A percentile compares a stretch with the other conserved stretches of the same genome.
Evolutionary conservation across 768 basidiomycete species (phyloP).

Genomic region (Mycena rosella): DNA sequence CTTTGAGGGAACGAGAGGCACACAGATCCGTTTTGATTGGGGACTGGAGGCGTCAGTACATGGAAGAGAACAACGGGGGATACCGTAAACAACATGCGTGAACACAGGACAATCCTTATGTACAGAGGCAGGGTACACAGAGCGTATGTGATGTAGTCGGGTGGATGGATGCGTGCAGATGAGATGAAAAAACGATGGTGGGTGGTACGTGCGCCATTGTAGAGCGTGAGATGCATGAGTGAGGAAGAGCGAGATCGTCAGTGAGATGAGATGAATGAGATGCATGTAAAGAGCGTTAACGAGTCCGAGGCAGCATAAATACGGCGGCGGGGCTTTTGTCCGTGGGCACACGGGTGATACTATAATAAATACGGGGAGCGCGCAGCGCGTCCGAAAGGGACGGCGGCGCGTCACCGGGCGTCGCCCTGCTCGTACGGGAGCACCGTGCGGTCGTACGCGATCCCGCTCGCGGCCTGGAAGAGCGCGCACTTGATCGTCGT

Average conservation of each 20-base stretch:
- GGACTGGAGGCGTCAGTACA: slow-evolving; percentile 17
- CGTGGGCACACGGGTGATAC: too few relatives aligned
- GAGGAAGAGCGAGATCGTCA: slow-evolving; percentile 15
- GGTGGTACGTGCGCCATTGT: neutral
- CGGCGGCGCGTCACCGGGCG: slow-evolving; percentile 4
- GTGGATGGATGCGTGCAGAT: slow-evolving; percentile 4
- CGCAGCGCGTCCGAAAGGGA: neutral
- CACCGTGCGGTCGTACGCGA: slow-evolving; percentile 20
- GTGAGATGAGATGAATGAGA: slow-evolving; percentile 16
- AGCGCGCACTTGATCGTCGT: slow-evolving; percentile 64
- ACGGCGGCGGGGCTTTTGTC: too few relatives aligned
- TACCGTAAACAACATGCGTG: slow-evolving; percentile 23
- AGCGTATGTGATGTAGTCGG: slow-evolving; percentile 19
- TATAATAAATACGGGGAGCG: too few relatives aligned
- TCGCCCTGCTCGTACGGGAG: slow-evolving; percentile 25
- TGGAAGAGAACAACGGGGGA: slow-evolving; percentile 13
- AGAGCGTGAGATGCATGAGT: slow-evolving; percentile 6
- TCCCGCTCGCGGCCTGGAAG: slow-evolving; percentile 55
- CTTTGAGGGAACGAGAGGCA: too few relatives aligned
- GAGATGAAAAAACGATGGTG: slow-evolving; percentile 1
- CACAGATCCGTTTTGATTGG: slow-evolving; percentile 2
- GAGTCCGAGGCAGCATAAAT: slow-evolving; percentile 12
- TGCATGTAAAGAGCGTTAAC: slow-evolving; percentile 31
- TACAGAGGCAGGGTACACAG: slow-evolving; percentile 24
- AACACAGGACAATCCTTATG: slow-evolving; percentile 15